Evolutionary conservation across 83 land plant species (phyloP).

Genomic region (Isoetes engelmannii): DNA sequence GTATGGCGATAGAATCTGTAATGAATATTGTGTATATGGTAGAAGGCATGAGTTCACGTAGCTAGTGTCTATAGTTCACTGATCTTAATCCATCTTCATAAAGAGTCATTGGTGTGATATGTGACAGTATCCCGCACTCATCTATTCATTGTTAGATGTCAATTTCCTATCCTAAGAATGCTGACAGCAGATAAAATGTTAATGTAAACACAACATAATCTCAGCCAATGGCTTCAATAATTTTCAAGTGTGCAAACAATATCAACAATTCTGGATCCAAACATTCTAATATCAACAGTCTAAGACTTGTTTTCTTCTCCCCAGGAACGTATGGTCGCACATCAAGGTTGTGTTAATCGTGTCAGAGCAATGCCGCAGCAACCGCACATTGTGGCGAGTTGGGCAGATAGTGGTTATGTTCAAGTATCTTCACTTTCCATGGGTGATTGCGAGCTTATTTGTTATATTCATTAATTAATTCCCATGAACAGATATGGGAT

Average conservation of each 20-base stretch:
- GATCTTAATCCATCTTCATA: no score
- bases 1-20: no score
- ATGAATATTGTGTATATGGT: no score
- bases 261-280: no score
- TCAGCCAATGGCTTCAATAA: not conserved
- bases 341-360: constrained; percentile 90
- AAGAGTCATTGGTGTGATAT: no score
- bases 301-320: not conserved
- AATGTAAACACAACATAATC: no score
- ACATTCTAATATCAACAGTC: not conserved
- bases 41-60: no score
- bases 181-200: not conserved
- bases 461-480: not conserved
- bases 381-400: constrained; percentile 89
- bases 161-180: not conserved
- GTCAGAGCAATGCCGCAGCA: constrained; percentile 85
- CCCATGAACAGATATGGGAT: constrained; percentile 70
- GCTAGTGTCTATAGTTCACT: no score
- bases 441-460: not conserved
- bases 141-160: not conserved
- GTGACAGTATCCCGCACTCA: no score
- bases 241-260: not conserved
- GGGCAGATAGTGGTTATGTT: constrained; percentile 88
- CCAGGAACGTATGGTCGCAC: constrained; percentile 77
- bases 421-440: constrained; percentile 44